phyloP scores from a whole-genome alignment of 352 stramenopile genomes.

The Phytophthora vignae region DNA sequence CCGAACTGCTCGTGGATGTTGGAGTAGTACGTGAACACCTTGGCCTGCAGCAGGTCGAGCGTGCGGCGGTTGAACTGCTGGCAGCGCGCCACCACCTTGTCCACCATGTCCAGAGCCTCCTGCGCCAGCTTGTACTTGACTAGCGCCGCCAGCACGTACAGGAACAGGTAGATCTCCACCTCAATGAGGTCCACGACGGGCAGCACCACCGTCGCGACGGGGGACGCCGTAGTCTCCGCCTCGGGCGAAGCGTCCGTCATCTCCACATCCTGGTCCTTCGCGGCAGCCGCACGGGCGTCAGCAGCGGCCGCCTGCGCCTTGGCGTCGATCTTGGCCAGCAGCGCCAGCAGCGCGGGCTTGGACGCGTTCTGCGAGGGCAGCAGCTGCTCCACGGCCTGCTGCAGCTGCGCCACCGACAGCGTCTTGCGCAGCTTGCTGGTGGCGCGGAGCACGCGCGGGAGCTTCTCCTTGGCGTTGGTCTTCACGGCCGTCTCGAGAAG shows the following conservation, averaged over 20 bases:
- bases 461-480: slow-evolving; percentile 85
- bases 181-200: slow-evolving; percentile 81
- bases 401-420: slow-evolving; percentile 68
- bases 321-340: slow-evolving; percentile 58
- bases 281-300: slow-evolving; percentile 12
- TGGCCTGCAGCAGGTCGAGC: slow-evolving; percentile 81
- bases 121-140: slow-evolving; percentile 73
- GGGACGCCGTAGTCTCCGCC: slow-evolving; percentile 25
- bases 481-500: slow-evolving; percentile 83
- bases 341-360: slow-evolving; percentile 55
- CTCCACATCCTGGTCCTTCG: slow-evolving; percentile 55
- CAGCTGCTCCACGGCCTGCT: slow-evolving; percentile 63
- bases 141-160: slow-evolving; percentile 77
- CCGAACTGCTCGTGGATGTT: slow-evolving; percentile 77
- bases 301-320: slow-evolving; percentile 35
- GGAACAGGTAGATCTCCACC: slow-evolving; percentile 87
- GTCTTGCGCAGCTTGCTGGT: slow-evolving; percentile 86
- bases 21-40: slow-evolving; percentile 82
- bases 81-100: slow-evolving; percentile 65
- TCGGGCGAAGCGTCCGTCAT: slow-evolving; percentile 60
- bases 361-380: slow-evolving; percentile 73
- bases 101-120: slow-evolving; percentile 62
- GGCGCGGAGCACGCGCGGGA: slow-evolving; percentile 79
- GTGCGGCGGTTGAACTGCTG: slow-evolving; percentile 86
- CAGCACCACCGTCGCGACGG: slow-evolving; percentile 36